Evolutionary conservation across 139 green algal species (phyloP).

Genomic region (Spirogloea muscicola): DNA sequence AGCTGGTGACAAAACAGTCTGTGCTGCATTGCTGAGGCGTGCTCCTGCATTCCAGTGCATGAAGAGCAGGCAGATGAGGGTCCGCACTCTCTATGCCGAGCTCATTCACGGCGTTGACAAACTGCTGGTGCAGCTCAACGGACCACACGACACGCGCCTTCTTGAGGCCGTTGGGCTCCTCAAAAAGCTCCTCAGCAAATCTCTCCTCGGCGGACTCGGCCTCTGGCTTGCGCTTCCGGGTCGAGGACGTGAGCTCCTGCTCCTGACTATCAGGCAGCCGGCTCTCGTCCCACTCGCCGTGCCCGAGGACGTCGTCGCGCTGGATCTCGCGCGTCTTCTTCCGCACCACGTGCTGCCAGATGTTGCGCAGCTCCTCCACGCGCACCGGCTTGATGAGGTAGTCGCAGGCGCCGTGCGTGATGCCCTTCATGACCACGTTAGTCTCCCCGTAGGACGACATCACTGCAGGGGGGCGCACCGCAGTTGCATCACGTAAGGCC

Average conservation of each 20-base stretch:
- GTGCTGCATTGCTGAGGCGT: no score
- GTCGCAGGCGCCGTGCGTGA: constrained; percentile 92
- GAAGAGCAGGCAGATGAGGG: neutral
- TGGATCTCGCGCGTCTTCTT: constrained; percentile 17
- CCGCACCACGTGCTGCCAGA: constrained; percentile 95
- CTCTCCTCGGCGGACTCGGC: no score
- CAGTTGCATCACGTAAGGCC: no score
- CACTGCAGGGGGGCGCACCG: no score
- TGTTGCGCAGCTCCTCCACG: constrained; percentile 89
- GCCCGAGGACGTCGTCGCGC: no score
- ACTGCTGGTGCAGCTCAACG: constrained; percentile 94
- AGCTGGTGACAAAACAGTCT: no score
- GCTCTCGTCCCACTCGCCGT: no score
- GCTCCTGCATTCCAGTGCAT: no score
- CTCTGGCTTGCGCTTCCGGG: no score
- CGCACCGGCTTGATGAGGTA: constrained; percentile 97
- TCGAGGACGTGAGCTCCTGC: no score
- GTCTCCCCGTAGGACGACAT: constrained; percentile 93
- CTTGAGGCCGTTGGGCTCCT: constrained; percentile 61
- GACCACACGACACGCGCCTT: constrained; percentile 91
- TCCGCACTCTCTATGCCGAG: constrained; percentile 87
- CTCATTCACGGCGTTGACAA: constrained; percentile 92
- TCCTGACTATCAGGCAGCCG: no score
- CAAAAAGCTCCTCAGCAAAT: no score
- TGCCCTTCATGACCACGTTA: constrained; percentile 79